A percentile compares a stretch with the other conserved stretches of the same genome.
Evolutionary conservation across 495 filamentous ascomycete genomes (phyloP).

Genomic region (Talaromyces borbonicus): DNA sequence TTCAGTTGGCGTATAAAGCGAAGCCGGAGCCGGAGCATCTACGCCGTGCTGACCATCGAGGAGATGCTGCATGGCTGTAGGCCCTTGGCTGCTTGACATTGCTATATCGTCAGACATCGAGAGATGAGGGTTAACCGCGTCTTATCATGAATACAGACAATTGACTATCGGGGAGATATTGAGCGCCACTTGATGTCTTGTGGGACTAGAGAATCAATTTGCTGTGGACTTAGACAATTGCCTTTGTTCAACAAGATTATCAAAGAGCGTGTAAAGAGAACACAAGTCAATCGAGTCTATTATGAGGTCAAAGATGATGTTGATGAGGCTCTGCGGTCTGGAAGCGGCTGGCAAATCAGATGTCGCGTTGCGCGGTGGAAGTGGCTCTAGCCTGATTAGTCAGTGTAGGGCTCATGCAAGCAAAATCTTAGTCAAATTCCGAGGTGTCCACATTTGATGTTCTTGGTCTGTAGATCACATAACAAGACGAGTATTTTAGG

Average conservation of each 20-base stretch:
- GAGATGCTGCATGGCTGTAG: not conserved
- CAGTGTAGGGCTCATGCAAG: not conserved
- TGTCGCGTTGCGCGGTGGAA: not conserved
- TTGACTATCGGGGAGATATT: not conserved
- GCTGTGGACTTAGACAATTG: no score
- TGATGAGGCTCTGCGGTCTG: not conserved
- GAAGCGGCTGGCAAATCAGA: not conserved
- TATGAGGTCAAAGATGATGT: not conserved
- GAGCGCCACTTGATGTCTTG: not conserved
- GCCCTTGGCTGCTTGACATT: not conserved
- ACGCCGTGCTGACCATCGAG: not conserved
- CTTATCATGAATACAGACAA: not conserved
- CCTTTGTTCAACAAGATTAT: no score
- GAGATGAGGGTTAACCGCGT: not conserved
- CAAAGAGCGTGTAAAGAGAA: not conserved
- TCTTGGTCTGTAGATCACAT: no score
- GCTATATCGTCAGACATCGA: not conserved
- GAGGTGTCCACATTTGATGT: no score
- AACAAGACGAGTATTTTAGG: no score
- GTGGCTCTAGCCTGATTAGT: not conserved
- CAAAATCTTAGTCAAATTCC: no score
- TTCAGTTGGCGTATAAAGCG: conserved; percentile 23
- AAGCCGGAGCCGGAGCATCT: not conserved
- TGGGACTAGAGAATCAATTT: no score
- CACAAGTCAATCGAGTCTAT: no score